Conservation (phyloP, 2,329 filamentous ascomycete species). For the Lasiodiplodia hormozganensis region DNA sequence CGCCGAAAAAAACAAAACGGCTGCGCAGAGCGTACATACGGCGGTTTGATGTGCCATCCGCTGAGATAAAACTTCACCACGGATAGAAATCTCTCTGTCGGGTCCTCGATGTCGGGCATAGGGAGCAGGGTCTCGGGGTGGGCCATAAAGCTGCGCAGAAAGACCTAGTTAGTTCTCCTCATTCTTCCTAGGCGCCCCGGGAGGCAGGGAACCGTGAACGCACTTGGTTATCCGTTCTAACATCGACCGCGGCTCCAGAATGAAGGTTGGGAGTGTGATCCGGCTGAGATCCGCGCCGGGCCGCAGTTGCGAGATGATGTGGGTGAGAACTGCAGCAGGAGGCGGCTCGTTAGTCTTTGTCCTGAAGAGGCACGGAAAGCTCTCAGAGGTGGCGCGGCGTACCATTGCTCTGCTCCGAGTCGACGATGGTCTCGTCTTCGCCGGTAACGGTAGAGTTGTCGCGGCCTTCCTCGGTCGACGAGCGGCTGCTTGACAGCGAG, state of each 20-base stretch:
- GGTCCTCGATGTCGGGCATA: constrained; percentile 87
- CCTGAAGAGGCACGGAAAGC: background rate
- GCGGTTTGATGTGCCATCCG: constrained; percentile 98
- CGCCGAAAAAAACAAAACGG: background rate
- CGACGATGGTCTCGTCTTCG: constrained; percentile 79
- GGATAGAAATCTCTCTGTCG: constrained; percentile 85
- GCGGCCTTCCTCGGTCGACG: constrained; percentile 48
- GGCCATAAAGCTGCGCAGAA: constrained; percentile 87
- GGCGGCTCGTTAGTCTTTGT: background rate
- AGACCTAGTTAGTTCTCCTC: constrained; percentile 32
- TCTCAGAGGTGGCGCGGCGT: constrained; percentile 43
- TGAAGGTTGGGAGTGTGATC: constrained; percentile 95
- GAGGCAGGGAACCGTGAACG: constrained; percentile 41
- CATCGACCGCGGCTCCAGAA: constrained; percentile 97
- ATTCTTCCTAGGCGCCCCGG: constrained; percentile 29
- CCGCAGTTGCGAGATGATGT: constrained; percentile 96
- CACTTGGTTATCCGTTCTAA: constrained; percentile 98
- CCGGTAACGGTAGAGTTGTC: constrained; percentile 46
- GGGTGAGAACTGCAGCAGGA: constrained; percentile 75
- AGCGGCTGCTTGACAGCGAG: constrained; percentile 50
- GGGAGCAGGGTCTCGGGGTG: constrained; percentile 94
- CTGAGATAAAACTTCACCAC: constrained; percentile 98
- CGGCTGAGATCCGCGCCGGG: constrained; percentile 94
- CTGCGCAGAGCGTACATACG: constrained; percentile 64
- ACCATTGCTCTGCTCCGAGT: constrained; percentile 95